phyloP scores from a whole-genome alignment of 805 yeast genomes.

The Ogataea populi-albae region DNA sequence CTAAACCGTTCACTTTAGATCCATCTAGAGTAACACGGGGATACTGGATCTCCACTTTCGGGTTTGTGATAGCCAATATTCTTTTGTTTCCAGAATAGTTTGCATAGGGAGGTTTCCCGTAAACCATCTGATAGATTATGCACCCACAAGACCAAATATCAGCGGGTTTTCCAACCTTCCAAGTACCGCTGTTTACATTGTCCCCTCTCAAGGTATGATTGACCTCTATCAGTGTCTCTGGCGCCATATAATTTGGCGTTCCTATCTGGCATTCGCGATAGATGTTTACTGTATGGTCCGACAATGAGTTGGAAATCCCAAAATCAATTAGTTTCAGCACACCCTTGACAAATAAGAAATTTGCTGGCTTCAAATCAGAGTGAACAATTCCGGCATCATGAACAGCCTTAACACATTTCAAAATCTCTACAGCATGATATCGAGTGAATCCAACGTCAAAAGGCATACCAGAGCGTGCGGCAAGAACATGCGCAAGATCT shows the following conservation, averaged over 20 bases:
- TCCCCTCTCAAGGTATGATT: conserved; percentile 32
- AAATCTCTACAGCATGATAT: conserved; percentile 72
- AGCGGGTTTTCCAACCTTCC: conserved; percentile 91
- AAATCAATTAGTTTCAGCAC: conserved; percentile 86
- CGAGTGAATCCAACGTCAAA: conserved; percentile 77
- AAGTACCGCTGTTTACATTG: conserved; percentile 30
- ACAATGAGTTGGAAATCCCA: conserved; percentile 93
- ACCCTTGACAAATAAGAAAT: conserved; percentile 79
- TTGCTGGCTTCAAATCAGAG: conserved; percentile 53
- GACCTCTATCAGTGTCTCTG: conserved; percentile 80
- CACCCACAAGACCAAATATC: conserved; percentile 99
- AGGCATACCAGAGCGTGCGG: conserved; percentile 46
- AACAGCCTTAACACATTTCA: conserved; percentile 83
- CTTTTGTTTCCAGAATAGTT: conserved; percentile 72
- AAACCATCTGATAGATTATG: conserved; percentile 91
- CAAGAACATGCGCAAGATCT: conserved; percentile 79
- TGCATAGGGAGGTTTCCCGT: conserved; percentile 90
- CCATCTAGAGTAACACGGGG: conserved; percentile 41
- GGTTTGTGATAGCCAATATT: conserved; percentile 81
- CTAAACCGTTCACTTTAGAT: conserved; percentile 30
- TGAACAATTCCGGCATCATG: conserved; percentile 78
- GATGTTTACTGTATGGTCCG: conserved; percentile 86
- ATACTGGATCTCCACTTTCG: conserved; percentile 66
- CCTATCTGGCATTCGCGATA: conserved; percentile 91
- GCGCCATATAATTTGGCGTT: conserved; percentile 97